Base-by-base conservation (phyloP, 352 stramenopile species). In the Phytophthora sansomeana region DNA sequence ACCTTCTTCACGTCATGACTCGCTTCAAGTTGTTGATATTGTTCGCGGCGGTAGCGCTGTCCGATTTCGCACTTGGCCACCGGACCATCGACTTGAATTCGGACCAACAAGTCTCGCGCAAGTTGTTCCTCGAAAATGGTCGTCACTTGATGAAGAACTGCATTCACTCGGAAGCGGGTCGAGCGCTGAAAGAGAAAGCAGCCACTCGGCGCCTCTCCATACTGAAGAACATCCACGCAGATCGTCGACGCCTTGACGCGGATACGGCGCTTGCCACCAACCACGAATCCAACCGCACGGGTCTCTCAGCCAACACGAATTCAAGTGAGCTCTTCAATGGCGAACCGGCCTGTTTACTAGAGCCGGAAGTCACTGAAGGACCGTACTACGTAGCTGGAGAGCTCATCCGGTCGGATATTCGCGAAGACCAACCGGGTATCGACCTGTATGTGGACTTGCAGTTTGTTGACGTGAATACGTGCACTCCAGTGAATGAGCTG, bases 381-480 rank as follows among this genome's bases (percentile, higher is more conserved):
- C 52, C 58, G 24, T 73, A 73, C 58, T 73, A 73, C 24, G 55
- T 73, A 16, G 6, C 53, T 19, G 65, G 65, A 21, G 58, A 68
- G 33, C 50, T 69, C 52, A 64, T 73, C 38, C 65, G 65, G 19
- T 65, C 58, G 10, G 51, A 68, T 16, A 43, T 73, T 26, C 65
- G 58, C 28, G 58, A 68, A 53, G 29, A 68, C 33, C 58, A 73
- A 60, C 42, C 44, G 6, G 65, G 65, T 5, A 60, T 73, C 44
- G 51, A 67, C n/a, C 21, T 69, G 19, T 65, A 67, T 56, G 17
- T 65, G 30, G 66, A 69, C 19, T 9, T 70, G 24, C 59, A 74
- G 50, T 58, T 74, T 49, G 61, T 74, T 16, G 59, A 74, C 39
- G 59, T 67, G 3, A 67, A 67, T 44, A 69, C 47, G 11, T 69